Evolutionary conservation across 1,139 yeast species (phyloP), one percentile per base, ranked within the genome.

Genomic region (Candida sp.): DNA sequence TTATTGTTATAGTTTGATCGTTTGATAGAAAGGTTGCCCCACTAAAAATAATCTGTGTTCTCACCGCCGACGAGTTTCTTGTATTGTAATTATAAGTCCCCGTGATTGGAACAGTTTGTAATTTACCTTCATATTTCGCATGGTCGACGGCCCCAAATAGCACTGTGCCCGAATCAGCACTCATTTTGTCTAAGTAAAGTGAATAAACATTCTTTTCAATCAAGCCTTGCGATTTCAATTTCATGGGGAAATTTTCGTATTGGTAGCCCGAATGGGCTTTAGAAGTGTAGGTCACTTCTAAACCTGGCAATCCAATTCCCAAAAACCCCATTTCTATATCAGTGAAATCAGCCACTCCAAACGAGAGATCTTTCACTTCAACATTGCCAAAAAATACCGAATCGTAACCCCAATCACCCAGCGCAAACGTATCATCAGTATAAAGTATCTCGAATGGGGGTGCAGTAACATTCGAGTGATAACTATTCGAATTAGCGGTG

Each of bases 101-200:
- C n/a, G 35, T 15, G 35, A 61, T 51, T 2, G 66, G 64, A 15
- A 67, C 60, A 1, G 66, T 59, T 33, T 49, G 50, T 49, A 80
- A 66, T 5, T 64, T 53, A 0, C 85, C 86, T 0, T 61, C 41
- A 55, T 70, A 79, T 55, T 77, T 78, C 33, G 75, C 66, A 39
- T 66, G 63, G 58, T 82, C 86, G 8, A 80, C 65, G 4, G 82
- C 87, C 5, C 87, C 87, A 57, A 82, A 78, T 41, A 81, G 60
- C 23, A 82, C 52, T 21, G 67, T 55, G 2, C 86, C 87, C 2
- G 63, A 45, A 5, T 49, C 41, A 21, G 58, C 45, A 34, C 50
- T 57, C 1, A 51, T 29, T 12, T 62, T 62, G 46, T 72, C 70
- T 44, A 81, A 66, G 63, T 75, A 81, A 64, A 58, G 78, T 55